Evolutionary conservation across 768 basidiomycete species (phyloP).

Genomic region (Trametes maxima): DNA sequence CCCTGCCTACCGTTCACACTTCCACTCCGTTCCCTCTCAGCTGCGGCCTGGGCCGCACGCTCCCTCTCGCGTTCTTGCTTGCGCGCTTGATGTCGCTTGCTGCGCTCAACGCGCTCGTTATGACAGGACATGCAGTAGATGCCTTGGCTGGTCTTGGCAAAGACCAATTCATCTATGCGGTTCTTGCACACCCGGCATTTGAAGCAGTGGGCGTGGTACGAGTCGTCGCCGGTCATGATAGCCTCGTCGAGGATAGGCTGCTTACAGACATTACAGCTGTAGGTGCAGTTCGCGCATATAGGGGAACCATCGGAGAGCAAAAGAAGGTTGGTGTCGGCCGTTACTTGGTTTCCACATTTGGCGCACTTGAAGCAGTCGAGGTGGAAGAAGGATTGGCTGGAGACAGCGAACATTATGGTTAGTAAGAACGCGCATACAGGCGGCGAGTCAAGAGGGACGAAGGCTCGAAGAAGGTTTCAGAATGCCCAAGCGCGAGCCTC

Average conservation of each 20-base stretch:
- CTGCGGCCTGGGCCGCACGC: slow-evolving; percentile 38
- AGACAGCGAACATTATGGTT: slow-evolving; percentile 14
- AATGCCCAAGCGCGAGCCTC: background rate
- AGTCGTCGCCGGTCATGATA: slow-evolving; percentile 99
- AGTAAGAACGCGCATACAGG: background rate
- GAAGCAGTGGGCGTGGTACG: slow-evolving; percentile 98
- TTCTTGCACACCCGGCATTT: slow-evolving; percentile 95
- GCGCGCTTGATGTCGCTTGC: slow-evolving; percentile 86
- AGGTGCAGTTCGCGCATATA: slow-evolving; percentile 91
- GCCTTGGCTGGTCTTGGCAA: slow-evolving; percentile 96
- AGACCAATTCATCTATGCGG: slow-evolving; percentile 96
- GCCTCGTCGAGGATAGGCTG: slow-evolving; percentile 97
- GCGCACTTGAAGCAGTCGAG: slow-evolving; percentile 97
- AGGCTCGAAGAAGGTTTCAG: background rate
- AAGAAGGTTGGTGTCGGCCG: slow-evolving; percentile 95
- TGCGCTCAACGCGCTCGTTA: slow-evolving; percentile 94
- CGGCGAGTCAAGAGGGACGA: background rate
- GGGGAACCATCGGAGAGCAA: slow-evolving; percentile 97
- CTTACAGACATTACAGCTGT: slow-evolving; percentile 93
- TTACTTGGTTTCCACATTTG: slow-evolving; percentile 91
- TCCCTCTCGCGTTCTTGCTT: slow-evolving; percentile 56
- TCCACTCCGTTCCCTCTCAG: slow-evolving; percentile 13
- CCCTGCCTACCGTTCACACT: slow-evolving; percentile 25
- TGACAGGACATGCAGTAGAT: slow-evolving; percentile 99
- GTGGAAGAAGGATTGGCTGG: slow-evolving; percentile 91